Evolutionary conservation across 164 flowering plant species (phyloP).

Genomic region (Berberis vulgaris): DNA sequence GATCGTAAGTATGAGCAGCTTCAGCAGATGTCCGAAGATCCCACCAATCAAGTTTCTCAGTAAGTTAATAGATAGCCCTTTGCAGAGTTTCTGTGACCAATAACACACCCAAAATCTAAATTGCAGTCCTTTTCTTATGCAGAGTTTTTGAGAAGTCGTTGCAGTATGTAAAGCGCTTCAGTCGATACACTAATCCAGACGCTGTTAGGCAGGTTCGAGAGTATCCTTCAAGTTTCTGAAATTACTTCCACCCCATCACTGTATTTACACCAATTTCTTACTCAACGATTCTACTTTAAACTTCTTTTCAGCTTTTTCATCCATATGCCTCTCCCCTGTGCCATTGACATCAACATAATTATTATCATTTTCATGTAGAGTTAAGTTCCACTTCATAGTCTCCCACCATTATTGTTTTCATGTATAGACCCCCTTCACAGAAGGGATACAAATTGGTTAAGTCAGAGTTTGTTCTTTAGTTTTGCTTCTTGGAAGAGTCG

Average conservation of each 20-base stretch:
- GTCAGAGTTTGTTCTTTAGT: no score
- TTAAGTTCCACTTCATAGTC: no score
- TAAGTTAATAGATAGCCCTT: slow-evolving; percentile 25
- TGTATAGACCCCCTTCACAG: no score
- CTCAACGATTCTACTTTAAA: background rate
- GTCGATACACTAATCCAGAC: slow-evolving; percentile 96
- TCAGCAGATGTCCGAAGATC: slow-evolving; percentile 83
- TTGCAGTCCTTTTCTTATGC: slow-evolving; percentile 10
- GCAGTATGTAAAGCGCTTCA: slow-evolving; percentile 97
- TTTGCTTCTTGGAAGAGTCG: no score
- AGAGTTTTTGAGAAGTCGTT: slow-evolving; percentile 96
- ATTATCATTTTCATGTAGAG: no score
- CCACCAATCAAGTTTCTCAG: slow-evolving; percentile 90
- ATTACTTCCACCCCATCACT: background rate
- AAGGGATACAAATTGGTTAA: no score
- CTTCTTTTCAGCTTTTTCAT: background rate
- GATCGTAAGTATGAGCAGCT: slow-evolving; percentile 91
- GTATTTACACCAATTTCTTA: background rate
- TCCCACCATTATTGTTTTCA: no score
- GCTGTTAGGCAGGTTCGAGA: slow-evolving; percentile 97
- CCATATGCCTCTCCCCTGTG: no score
- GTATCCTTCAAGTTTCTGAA: slow-evolving; percentile 49
- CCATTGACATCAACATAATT: no score
- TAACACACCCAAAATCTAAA: background rate
- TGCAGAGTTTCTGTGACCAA: background rate